These are phyloP conservation scores for Venustampulla echinocandica DNA, from an alignment of 495 filamentous ascomycete species.

Conservation along the genomic window DNA sequence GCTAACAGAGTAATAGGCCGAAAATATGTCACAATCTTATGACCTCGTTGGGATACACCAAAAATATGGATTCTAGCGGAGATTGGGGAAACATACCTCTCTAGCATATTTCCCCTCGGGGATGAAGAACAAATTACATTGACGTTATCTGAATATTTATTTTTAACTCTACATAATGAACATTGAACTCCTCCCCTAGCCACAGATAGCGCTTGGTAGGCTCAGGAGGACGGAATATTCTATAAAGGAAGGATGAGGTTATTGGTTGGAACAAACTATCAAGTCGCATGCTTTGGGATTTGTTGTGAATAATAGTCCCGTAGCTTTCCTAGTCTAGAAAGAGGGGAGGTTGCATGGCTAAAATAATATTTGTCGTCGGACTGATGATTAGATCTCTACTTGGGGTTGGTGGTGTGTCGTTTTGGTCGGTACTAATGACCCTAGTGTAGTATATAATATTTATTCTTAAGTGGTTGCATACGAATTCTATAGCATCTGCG, in stretches of 20 bases:
- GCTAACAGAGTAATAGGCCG: constrained; percentile 50
- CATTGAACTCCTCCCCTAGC: constrained; percentile 14
- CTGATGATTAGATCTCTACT: constrained; percentile 56
- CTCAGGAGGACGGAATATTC: constrained; percentile 35
- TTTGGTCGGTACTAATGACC: constrained; percentile 47
- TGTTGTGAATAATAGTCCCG: constrained; percentile 49
- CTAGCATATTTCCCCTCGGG: constrained; percentile 44
- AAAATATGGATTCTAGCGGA: constrained; percentile 62
- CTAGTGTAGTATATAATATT: constrained; percentile 45
- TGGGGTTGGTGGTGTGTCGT: constrained; percentile 62
- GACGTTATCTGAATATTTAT: constrained; percentile 27
- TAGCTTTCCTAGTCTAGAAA: constrained; percentile 59
- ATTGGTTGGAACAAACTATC: constrained; percentile 45
- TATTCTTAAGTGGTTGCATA: constrained; percentile 47
- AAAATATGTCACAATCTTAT: constrained; percentile 56
- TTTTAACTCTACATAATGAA: constrained; percentile 12
- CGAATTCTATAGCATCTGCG: constrained; percentile 3
- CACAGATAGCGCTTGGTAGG: constrained; percentile 31
- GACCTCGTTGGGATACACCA: constrained; percentile 53
- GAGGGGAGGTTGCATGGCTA: constrained; percentile 64
- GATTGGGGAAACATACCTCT: too few relatives aligned
- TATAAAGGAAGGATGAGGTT: constrained; percentile 32
- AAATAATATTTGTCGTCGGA: constrained; percentile 60
- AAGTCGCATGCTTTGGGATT: constrained; percentile 59
- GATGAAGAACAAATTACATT: constrained; percentile 51